Evolutionary conservation across 192 early-diverging fungal species (phyloP).

Genomic region (Backusella tarrabulga): DNA sequence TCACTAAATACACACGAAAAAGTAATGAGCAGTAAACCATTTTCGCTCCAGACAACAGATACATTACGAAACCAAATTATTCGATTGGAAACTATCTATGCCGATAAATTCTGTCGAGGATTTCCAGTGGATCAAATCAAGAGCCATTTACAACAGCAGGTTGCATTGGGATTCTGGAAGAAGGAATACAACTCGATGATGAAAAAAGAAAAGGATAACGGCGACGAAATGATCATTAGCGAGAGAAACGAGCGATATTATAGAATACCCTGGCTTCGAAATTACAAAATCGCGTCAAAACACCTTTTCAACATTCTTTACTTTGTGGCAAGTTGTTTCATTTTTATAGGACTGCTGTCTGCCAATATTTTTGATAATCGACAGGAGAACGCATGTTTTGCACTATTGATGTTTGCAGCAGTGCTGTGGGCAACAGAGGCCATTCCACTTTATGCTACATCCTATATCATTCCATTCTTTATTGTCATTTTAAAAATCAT

Average conservation of each 20-base stretch:
- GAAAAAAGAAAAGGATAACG: background rate
- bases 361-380: slow-evolving; percentile 59
- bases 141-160: background rate
- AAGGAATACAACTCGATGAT: background rate
- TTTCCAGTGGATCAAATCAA: background rate
- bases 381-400: slow-evolving; percentile 84
- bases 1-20: background rate
- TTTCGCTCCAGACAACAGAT: background rate
- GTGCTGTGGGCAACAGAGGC: slow-evolving; percentile 84
- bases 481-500: slow-evolving; percentile 63
- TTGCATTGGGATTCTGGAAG: background rate
- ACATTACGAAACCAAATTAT: background rate
- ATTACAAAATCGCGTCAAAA: background rate
- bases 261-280: background rate
- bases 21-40: background rate
- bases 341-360: background rate
- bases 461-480: slow-evolving; percentile 64
- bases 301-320: background rate
- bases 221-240: background rate
- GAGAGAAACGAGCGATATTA: background rate
- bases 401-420: slow-evolving; percentile 77
- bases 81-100: background rate
- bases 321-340: background rate
- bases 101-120: background rate
- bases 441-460: slow-evolving; percentile 68